These are phyloP conservation scores for Hirschfeldia incana DNA, from an alignment of 345 rosid genomes.

Conservation along the genomic window DNA sequence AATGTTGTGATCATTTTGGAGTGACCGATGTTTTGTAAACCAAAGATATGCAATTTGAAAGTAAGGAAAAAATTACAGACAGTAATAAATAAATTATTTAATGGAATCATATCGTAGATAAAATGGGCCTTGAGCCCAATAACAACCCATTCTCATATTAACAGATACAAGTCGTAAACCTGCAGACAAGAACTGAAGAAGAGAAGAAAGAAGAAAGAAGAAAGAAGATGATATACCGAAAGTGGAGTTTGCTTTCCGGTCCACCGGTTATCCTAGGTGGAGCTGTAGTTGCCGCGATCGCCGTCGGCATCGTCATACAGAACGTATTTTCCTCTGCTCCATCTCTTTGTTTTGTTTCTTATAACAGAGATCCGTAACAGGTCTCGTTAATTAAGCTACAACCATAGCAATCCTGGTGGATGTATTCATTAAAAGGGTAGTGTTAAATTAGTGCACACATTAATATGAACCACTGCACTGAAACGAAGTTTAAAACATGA, in stretches of 20 bases:
- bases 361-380: conserved; percentile 20
- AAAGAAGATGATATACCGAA: conserved; percentile 71
- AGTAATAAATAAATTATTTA: too few relatives aligned
- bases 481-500: not conserved
- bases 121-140: conserved; percentile 25
- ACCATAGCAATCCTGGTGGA: not conserved
- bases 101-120: not conserved
- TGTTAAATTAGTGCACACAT: not conserved
- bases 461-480: not conserved
- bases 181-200: not conserved
- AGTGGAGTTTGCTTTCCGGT: conserved; percentile 93
- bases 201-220: conserved; percentile 14
- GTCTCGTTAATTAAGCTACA: conserved; percentile 4
- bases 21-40: not conserved
- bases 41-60: not conserved
- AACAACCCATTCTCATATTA: not conserved
- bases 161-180: not conserved
- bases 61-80: too few relatives aligned
- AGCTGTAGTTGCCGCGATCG: conserved; percentile 55
- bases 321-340: conserved; percentile 40
- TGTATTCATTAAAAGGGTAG: not conserved
- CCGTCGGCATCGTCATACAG: conserved; percentile 52
- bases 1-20: too few relatives aligned
- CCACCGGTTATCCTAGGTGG: conserved; percentile 67
- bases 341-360: not conserved